Conservation (phyloP, 1,139 yeast species). For the Yamadazyma diddensiae region DNA sequence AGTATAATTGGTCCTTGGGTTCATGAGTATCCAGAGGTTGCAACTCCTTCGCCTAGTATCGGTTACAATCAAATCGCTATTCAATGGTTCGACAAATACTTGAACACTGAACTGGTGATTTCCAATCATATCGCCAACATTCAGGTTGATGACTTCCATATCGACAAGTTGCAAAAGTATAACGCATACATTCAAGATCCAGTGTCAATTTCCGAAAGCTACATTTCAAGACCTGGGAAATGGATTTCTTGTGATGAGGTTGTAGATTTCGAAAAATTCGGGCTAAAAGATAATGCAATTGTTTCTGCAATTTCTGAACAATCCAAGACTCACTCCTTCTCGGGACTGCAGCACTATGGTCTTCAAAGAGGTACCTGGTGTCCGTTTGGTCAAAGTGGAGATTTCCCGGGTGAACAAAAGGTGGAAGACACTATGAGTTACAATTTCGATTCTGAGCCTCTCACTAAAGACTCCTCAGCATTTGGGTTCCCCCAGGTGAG, state of each 20-base stretch:
- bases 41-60: constrained; percentile 38
- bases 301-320: neutral
- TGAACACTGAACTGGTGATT: constrained; percentile 20
- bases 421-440: constrained; percentile 35
- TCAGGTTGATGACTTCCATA: constrained; percentile 10
- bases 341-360: constrained; percentile 36
- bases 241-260: constrained; percentile 26
- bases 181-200: constrained; percentile 43
- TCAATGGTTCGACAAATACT: constrained; percentile 34
- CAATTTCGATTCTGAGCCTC: constrained; percentile 25
- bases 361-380: constrained; percentile 39
- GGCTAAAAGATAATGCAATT: neutral
- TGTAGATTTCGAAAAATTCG: neutral
- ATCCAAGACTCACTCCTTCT: constrained; percentile 12
- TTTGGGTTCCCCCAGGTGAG: constrained; percentile 34
- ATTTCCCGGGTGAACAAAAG: constrained; percentile 41
- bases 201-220: constrained; percentile 26
- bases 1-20: constrained; percentile 44
- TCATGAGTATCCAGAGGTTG: constrained; percentile 44
- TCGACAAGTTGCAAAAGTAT: constrained; percentile 19
- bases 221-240: constrained; percentile 29
- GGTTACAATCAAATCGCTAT: constrained; percentile 38
- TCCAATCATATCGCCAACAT: constrained; percentile 2
- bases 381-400: constrained; percentile 43
- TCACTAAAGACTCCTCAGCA: constrained; percentile 19